Evolutionary conservation across 2,329 filamentous ascomycete genomes (phyloP), one percentile per base, ranked within the genome.

Genomic region (Claviceps digitariae): DNA sequence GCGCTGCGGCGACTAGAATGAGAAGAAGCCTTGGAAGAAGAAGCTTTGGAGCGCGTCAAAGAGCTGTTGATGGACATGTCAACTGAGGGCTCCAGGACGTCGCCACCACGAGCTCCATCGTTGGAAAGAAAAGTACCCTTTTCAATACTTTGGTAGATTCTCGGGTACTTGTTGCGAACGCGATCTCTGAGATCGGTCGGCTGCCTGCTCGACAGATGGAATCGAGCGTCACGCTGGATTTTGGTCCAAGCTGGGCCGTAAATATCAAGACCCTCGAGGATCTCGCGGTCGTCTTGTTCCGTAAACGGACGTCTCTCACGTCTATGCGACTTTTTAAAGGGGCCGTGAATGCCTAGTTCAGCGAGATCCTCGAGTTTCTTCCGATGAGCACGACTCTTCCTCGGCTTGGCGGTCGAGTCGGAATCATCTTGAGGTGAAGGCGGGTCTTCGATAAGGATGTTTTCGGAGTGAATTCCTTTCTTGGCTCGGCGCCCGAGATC

Each of bases 181-280:
- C 81, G 73, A 57, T 84, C 81, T 56, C 81, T 72, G 51, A 84
- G 64, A 60, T 84, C 81, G 0, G 81, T 84, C 1, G 81, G 80
- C 57, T 82, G 77, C 46, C 81, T 71, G 55, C 64, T 76, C 4
- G 75, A 73, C n/a, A 84, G 67, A 55, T 79, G 71, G 64, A 80
- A 82, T 29, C 70, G 70, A 15, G 74, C 65, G 55, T 84, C 80
- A 38, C 79, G 73, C 61, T 82, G 80, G 21, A 84, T 84, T 63
- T 77, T 79, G 51, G 80, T 82, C 81, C 82, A 84, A 9, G 79
- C 75, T 9, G 81, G 78, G 0, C 81, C 81, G 61, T 83, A 82
- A 4, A 72, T 62, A 41, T 79, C 69, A 40, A 83, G 75, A 0
- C 82, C 82, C 55, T 78, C 70, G 1, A 83, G 68, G 46, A 84